Evolutionary conservation across 805 yeast species (phyloP).

Genomic region (Nakazawaea pomicola): DNA sequence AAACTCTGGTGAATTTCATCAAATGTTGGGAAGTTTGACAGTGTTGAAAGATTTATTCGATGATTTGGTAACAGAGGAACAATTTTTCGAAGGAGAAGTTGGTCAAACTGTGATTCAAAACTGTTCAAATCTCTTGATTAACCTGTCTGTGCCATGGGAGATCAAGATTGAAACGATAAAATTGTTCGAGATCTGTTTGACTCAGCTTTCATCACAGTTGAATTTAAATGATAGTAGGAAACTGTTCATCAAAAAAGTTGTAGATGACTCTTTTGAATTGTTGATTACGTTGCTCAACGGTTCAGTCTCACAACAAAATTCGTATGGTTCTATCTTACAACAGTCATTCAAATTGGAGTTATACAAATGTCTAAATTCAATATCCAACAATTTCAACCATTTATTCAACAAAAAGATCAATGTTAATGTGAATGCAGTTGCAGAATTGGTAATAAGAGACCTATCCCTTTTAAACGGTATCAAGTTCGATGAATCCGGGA

Average conservation of each 20-base stretch:
- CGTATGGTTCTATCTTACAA: slow-evolving; percentile 16
- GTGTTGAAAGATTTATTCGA: slow-evolving; percentile 75
- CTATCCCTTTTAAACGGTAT: slow-evolving; percentile 15
- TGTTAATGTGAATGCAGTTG: slow-evolving; percentile 7
- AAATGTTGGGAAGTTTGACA: slow-evolving; percentile 48
- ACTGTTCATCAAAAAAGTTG: slow-evolving; percentile 25
- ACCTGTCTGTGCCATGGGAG: slow-evolving; percentile 25
- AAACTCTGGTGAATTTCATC: slow-evolving; percentile 23
- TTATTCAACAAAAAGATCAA: slow-evolving; percentile 13
- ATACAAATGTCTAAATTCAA: slow-evolving; percentile 21
- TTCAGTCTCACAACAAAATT: slow-evolving; percentile 3
- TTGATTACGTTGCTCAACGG: slow-evolving; percentile 14
- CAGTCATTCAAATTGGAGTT: slow-evolving; percentile 22
- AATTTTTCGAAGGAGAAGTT: slow-evolving; percentile 73
- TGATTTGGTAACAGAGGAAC: slow-evolving; percentile 81
- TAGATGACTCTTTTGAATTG: slow-evolving; percentile 24
- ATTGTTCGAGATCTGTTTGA: slow-evolving; percentile 48
- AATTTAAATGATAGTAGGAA: slow-evolving; percentile 32
- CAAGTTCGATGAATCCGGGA: slow-evolving; percentile 17
- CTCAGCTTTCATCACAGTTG: slow-evolving; percentile 48
- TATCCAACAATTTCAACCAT: slow-evolving; percentile 22
- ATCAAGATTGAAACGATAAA: slow-evolving; percentile 44
- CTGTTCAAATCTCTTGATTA: slow-evolving; percentile 36
- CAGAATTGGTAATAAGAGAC: slow-evolving; percentile 17
- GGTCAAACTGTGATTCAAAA: slow-evolving; percentile 51